Evolutionary conservation across 352 stramenopile genomes (phyloP), one percentile per base, ranked within the genome.

Genomic region (Plasmopara halstedii): DNA sequence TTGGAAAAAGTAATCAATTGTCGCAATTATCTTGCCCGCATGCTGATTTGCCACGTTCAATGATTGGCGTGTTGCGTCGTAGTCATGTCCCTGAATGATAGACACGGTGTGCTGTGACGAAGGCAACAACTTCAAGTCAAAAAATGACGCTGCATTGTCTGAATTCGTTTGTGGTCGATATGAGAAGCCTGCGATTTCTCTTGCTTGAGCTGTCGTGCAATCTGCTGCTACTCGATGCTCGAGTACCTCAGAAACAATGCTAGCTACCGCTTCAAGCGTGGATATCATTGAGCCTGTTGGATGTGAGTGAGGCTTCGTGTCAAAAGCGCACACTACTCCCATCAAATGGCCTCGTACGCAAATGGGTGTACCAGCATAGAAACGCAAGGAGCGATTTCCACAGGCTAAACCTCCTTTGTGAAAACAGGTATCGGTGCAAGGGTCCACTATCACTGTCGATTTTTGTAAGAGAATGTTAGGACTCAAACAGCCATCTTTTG

Each of bases 221-320:
- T 47, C 41, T 8, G 46, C 46, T 37, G 46, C 51, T 40, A 85
- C 42, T 18, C 79, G 73, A 53, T 90, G 73, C 47, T 90, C 79
- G 13, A 90, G 62, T 13, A 90, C 79, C 35, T 90, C 75, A 0
- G 75, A 86, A n/a, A 83, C 79, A 25, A 90, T 90, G 18, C 83
- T 86, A 5, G 75, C 75, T 26, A 90, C 67, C 0, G 75, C 73
- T 39, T 88, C 79, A 14, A 90, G 67, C 5, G 73, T 90, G 31
- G 71, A 85, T 23, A 57, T 68, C 73, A 85, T 86, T 8, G 67
- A 53, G 1, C 69, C 41, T 0, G 69, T 75, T 2, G 74, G 88
- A 17, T 56, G 44, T 7, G 44, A 50, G 36, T 85, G 79, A 2
- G 79, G 59, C 15, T 56, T 40, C 7, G 50, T 69, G 36, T 90